Base-by-base conservation (phyloP, 495 filamentous ascomycete genomes). In the Neohortaea acidophila region DNA sequence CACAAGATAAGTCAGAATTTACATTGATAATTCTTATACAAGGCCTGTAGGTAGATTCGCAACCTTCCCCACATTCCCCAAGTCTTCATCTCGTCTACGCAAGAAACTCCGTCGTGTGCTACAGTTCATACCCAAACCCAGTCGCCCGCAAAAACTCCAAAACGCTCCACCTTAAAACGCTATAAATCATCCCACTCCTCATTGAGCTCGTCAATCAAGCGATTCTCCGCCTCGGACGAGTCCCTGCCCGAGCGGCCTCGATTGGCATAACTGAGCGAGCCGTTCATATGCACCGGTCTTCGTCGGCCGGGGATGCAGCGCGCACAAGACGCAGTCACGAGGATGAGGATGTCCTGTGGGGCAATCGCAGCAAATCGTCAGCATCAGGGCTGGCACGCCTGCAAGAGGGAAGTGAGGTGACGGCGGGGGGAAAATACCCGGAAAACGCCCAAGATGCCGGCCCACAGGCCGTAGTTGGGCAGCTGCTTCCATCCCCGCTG, bases 401-500 rank as follows among this genome's bases (percentile, higher is more conserved):
- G 9, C 17, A 18, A 18, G 31, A 1, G 1, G 12, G 10, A 18
- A 18, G 9, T 13, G 9, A 1, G 15, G 10, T 10, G 2, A 11
- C 17, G 12, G 2, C 18, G n/a, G n/a, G n/a, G 63, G n/a, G n/a
- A n/a, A n/a, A 76, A 69, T 72, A 94, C 89, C 68, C 66, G 77
- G 41, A 93, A 50, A 50, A 92, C 89, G 36, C 75, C 73, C 45
- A 80, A 68, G 27, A 93, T 79, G n/a, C 82, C 77, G 21, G 81
- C 75, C 91, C 91, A 99, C 35, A 93, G 66, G 43, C 69, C 73
- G 62, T 86, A 94, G 59, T 99, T 94, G 12, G 91, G 91, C 41
- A 94, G 66, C 53, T 96, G 91, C 45, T 81, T 71, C 91, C 86
- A 99, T 20, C 91, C 91, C 22, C 91, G 68, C 38, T 91, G 85